Percentiles rank a stretch among this genome's conserved stretches.
phyloP scores from a whole-genome alignment of 1,284 basidiomycete species.

The Leccinum brunneo-olivaceum region DNA sequence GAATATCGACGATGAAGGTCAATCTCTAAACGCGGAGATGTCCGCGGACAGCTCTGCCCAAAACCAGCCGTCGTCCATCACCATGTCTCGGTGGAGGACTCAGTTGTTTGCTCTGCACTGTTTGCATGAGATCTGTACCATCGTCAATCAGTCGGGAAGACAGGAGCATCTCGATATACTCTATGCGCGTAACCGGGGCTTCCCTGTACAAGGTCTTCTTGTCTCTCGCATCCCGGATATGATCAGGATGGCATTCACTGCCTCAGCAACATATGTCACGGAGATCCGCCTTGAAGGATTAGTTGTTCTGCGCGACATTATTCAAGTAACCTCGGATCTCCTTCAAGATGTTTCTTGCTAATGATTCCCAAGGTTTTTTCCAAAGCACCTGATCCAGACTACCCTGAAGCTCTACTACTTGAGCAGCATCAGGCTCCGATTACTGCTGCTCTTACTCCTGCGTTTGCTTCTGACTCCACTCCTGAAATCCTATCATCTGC shows the following conservation, averaged over 20 bases:
- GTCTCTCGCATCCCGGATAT: slow-evolving; percentile 85
- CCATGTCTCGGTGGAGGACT: slow-evolving; percentile 89
- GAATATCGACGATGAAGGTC: slow-evolving; percentile 87
- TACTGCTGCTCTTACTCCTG: slow-evolving; percentile 95
- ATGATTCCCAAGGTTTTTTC: slow-evolving; percentile 65
- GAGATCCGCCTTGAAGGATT: slow-evolving; percentile 94
- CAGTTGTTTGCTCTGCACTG: slow-evolving; percentile 94
- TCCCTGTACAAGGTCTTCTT: slow-evolving; percentile 51
- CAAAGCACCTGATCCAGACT: slow-evolving; percentile 85
- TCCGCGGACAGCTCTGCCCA: slow-evolving; percentile 24
- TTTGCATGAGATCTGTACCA: slow-evolving; percentile 82
- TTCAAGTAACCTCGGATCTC: slow-evolving; percentile 56
- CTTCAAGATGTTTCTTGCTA: slow-evolving; percentile 1
- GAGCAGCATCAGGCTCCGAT: slow-evolving; percentile 99
- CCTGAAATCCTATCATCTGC: slow-evolving; percentile 93
- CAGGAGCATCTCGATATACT: slow-evolving; percentile 78
- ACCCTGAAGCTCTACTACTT: slow-evolving; percentile 84
- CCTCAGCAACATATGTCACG: slow-evolving; percentile 91
- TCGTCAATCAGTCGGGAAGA: slow-evolving; percentile 67
- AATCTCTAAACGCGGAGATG: slow-evolving; percentile 69
- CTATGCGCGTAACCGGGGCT: slow-evolving; percentile 48
- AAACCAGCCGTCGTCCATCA: slow-evolving; percentile 31
- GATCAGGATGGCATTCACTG: slow-evolving; percentile 97
- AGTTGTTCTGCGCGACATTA: slow-evolving; percentile 85
- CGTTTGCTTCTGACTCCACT: slow-evolving; percentile 90